Percentiles rank a stretch among this genome's conserved stretches.
phyloP scores from a whole-genome alignment of 371 early-diverging fungal species.

The Phascolomyces articulosus region DNA sequence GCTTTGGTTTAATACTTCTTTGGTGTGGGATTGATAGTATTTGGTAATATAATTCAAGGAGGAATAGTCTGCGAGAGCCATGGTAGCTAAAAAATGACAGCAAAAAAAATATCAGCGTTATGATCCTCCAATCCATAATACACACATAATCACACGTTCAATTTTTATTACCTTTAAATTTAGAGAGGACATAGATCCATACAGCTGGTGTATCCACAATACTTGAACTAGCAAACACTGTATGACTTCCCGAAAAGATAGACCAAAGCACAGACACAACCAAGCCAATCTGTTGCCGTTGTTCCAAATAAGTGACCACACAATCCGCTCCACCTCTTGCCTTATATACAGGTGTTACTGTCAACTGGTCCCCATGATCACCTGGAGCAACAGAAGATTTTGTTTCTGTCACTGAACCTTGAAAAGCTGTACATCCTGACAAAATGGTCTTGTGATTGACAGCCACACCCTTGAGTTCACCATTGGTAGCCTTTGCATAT shows the following conservation, averaged over 20 bases:
- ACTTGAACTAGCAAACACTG: conserved; percentile 66
- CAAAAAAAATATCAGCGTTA: too few species aligned
- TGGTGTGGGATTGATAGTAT: conserved; percentile 52
- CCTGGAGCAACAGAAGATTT: conserved; percentile 9
- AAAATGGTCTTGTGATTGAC: conserved; percentile 80
- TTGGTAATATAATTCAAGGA: conserved; percentile 62
- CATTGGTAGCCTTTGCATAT: conserved; percentile 80
- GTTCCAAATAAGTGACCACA: conserved; percentile 74
- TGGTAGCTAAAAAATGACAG: conserved; percentile 45
- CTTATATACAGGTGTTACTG: conserved; percentile 15
- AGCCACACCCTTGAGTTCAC: conserved; percentile 85
- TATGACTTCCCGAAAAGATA: conserved; percentile 72
- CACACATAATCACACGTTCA: too few species aligned
- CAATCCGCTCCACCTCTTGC: conserved; percentile 37
- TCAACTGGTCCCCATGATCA: conserved; percentile 7
- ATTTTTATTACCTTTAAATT: conserved; percentile 44
- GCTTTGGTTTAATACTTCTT: conserved; percentile 52
- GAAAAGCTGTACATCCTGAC: conserved; percentile 61
- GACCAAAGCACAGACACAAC: conserved; percentile 69
- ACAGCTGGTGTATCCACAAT: conserved; percentile 69
- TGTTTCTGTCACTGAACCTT: conserved; percentile 32
- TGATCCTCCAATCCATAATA: too few species aligned
- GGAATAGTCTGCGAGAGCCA: conserved; percentile 74
- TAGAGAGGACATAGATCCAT: conserved; percentile 72
- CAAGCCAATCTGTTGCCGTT: conserved; percentile 84